phyloP scores from a whole-genome alignment of 371 early-diverging fungal genomes.

The Saksenaea oblongispora region DNA sequence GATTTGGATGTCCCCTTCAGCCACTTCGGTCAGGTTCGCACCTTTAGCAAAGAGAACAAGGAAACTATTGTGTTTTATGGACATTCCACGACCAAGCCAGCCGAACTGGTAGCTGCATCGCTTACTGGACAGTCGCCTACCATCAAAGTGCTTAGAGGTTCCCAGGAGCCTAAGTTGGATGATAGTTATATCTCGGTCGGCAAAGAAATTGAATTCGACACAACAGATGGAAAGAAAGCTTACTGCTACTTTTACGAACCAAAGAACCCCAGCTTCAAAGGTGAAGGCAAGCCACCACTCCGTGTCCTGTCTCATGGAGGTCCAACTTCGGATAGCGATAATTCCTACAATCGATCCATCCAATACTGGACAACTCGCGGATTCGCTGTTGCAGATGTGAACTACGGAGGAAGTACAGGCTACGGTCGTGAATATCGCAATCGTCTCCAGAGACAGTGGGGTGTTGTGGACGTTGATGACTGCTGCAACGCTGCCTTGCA shows the following conservation, averaged over 20 bases:
- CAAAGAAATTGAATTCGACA: slow-evolving; percentile 64
- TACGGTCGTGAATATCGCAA: slow-evolving; percentile 76
- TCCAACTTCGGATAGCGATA: slow-evolving; percentile 50
- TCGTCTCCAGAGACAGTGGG: slow-evolving; percentile 69
- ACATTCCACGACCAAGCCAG: slow-evolving; percentile 25
- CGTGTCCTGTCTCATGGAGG: slow-evolving; percentile 76
- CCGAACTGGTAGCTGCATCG: slow-evolving; percentile 25
- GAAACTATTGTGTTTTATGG: slow-evolving; percentile 36
- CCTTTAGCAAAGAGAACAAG: slow-evolving; percentile 33
- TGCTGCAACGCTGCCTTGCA: slow-evolving; percentile 72
- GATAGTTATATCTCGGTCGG: slow-evolving; percentile 62
- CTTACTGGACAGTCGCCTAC: neutral
- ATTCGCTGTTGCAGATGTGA: slow-evolving; percentile 71
- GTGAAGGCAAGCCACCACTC: slow-evolving; percentile 65
- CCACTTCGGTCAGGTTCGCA: slow-evolving; percentile 33
- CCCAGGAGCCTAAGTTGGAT: slow-evolving; percentile 28
- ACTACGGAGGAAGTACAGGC: slow-evolving; percentile 79
- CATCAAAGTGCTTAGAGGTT: slow-evolving; percentile 11
- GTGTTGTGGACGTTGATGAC: slow-evolving; percentile 78
- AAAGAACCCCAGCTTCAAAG: slow-evolving; percentile 58
- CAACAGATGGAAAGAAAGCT: slow-evolving; percentile 45
- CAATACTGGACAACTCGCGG: slow-evolving; percentile 82
- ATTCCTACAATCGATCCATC: slow-evolving; percentile 48
- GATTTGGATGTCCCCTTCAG: slow-evolving; percentile 35
- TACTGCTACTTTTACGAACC: slow-evolving; percentile 71